Evolutionary conservation across 495 filamentous ascomycete genomes (phyloP), one percentile per base, ranked within the genome.

Genomic region (Annulohypoxylon bovei): DNA sequence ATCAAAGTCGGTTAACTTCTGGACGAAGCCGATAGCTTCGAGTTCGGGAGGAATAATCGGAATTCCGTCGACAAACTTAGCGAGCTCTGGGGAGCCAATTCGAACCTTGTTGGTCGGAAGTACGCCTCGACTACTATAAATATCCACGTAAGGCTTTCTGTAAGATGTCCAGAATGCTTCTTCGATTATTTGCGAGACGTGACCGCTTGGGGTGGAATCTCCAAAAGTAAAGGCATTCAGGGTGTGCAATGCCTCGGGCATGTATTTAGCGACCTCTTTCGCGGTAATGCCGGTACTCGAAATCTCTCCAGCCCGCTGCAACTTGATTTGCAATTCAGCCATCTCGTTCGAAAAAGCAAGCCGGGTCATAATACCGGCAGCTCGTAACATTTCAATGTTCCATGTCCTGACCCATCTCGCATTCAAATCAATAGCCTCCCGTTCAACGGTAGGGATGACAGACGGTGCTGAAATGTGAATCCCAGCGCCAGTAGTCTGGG

Each of bases 381-480:
- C 90, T 42, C 95, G 88, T 18, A 99, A 81, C 88, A 99, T 92
- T 75, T 98, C 96, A n/a, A 90, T 81, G 76, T 99, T 99, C 96
- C 96, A 99, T 30, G 89, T 92, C 42, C 92, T 90, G 20, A 99
- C 93, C 81, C 91, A 94, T 50, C 93, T 89, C 44, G 96, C 95
- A 79, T 98, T 98, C 56, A 99, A 84, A 75, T 99, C 96, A 46
- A 98, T 97, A 54, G 91, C 93, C 78, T 99, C 96, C 60, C 96
- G 88, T 81, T 99, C 96, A n/a, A 98, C 96, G 0, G 96, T 99
- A 2, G 96, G 96, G 67, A 99, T 98, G 39, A 98, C 90, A 14
- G 95, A 97, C 6, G 94, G 94, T 1, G 96, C 96, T n/a, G 94
- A 97, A n/a, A 99, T 91, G 80, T 99, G 96, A 71, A 93, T 92